Evolutionary conservation across 208 protist species (phyloP), one percentile per base, ranked within the genome.

Genomic region (Wallacemonas sp.): DNA sequence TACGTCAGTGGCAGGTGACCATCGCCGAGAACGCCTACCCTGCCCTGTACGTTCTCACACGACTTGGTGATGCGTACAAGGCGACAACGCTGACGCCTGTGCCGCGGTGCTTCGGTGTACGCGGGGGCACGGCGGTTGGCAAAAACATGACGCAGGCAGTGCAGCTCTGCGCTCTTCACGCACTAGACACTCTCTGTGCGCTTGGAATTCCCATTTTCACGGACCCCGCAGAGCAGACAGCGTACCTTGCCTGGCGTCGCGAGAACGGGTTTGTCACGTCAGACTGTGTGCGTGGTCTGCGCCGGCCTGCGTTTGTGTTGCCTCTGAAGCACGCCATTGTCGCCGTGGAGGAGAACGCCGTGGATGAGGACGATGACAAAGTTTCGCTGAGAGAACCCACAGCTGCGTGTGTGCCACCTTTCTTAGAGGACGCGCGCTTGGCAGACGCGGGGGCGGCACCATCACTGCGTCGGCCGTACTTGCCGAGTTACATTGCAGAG

Each of bases 41-140:
- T 1, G 77, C 87, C 19, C 64, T 91, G 15, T 96, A 80, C 66
- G 72, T 96, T 22, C 70, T 96, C 38, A 86, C 87, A 49, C 54
- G 77, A 19, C 81, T 90, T 72, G 81, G 80, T 0, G 75, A 85
- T 38, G 69, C 73, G n/a, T 90, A 75, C 46, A 77, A 86, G n/a
- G 86, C 87, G 2, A 82, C 73, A 11, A 93, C 82, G 15, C n/a
- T 96, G 30, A 66, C 80, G 14, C 90, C 90, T 0, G 77, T 93
- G 14, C 86, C 86, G 17, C 54, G 62, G 2, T 49, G 41, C 30
- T 91, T 80, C 66, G 89, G 86, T 21, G 63, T 91, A 19, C 84
- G 90, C 19, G 90, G 90, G 11, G 90, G 83, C 0, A 81, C 63
- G 60, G 86, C 71, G n/a, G 70, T 88, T 17, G 86, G 73, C 8